phyloP scores from a whole-genome alignment of 176 grass and related monocot species.

The Lolium rigidum region DNA sequence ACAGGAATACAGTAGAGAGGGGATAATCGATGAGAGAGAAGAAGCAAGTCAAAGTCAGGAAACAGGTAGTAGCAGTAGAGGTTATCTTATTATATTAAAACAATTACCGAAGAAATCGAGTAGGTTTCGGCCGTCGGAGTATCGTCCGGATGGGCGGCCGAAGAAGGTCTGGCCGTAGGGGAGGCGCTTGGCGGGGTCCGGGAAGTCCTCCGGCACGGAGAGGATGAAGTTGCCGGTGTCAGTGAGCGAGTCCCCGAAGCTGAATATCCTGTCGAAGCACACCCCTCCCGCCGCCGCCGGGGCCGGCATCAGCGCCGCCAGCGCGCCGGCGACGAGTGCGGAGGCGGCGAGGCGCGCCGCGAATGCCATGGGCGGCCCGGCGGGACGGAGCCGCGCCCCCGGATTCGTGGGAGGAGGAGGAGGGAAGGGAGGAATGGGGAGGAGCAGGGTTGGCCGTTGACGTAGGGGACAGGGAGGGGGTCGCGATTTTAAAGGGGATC shows the following conservation, averaged over 20 bases:
- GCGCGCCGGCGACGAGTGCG: not conserved
- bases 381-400: not conserved
- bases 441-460: conserved; percentile 42
- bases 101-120: conserved; percentile 82
- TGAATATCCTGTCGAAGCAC: conserved; percentile 79
- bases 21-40: not conserved
- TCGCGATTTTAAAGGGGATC: conserved; percentile 49
- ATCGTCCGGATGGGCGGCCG: conserved; percentile 77
- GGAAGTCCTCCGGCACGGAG: conserved; percentile 59
- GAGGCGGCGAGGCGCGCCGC: conserved; percentile 7
- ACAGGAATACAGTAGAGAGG: not conserved
- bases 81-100: not conserved
- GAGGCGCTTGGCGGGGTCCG: conserved; percentile 63
- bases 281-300: conserved; percentile 33
- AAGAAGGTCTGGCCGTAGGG: conserved; percentile 94
- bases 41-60: not conserved
- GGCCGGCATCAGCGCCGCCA: not conserved
- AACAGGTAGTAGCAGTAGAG: not conserved
- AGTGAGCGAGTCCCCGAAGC: conserved; percentile 85
- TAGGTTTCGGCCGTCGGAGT: conserved; percentile 81
- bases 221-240: conserved; percentile 86
- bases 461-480: not conserved
- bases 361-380: conserved; percentile 48
- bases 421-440: conserved; percentile 1
- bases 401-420: conserved; percentile 36